Evolutionary conservation across 2,329 filamentous ascomycete species (phyloP), one percentile per base, ranked within the genome.

Genomic region (Pseudogymnoascus destructans): DNA sequence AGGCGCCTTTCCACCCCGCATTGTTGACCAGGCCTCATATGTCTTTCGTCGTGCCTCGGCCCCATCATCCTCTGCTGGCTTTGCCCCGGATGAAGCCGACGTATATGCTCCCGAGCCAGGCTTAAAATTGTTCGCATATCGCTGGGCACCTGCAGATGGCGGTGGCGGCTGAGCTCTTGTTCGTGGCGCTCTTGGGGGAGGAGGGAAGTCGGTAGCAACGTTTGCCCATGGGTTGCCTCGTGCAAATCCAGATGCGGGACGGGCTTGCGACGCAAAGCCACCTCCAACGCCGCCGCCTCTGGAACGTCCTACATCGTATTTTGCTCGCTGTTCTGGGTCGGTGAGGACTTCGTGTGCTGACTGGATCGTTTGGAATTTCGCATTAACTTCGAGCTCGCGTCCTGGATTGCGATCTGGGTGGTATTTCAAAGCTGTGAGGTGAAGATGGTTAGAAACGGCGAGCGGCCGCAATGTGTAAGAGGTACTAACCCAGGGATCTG

Each of bases 341-440:
- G 74, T 78, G 49, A 88, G 74, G 56, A 88, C 75, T 68, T 87
- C 85, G 64, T 87, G 79, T 33, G 85, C 85, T 7, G 82, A 79
- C 70, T 87, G 83, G 42, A 88, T 86, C 46, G 78, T 78, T 69
- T 87, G 85, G 64, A 88, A 88, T 66, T 82, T 84, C 33, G 81
- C 74, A 40, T 80, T 81, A 63, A 80, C 81, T 66, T 86, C 84
- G 58, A 73, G 69, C 71, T 87, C 85, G 65, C 77, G 78, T 46
- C 85, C 85, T 19, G 81, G 82, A 67, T 88, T 87, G 60, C 84
- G 79, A 69, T 88, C 85, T 17, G 85, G 85, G 67, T 88, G 85
- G 66, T 81, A 86, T 66, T 80, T 79, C 52, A 86, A 74, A 57
- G 84, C 84, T 82, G 60, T 15, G 27, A 10, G 42, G 3, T 56